Percentiles rank a stretch among this genome's conserved stretches.
Conservation (phyloP, 805 yeast genomes). For the Teunomyces panamensis region DNA sequence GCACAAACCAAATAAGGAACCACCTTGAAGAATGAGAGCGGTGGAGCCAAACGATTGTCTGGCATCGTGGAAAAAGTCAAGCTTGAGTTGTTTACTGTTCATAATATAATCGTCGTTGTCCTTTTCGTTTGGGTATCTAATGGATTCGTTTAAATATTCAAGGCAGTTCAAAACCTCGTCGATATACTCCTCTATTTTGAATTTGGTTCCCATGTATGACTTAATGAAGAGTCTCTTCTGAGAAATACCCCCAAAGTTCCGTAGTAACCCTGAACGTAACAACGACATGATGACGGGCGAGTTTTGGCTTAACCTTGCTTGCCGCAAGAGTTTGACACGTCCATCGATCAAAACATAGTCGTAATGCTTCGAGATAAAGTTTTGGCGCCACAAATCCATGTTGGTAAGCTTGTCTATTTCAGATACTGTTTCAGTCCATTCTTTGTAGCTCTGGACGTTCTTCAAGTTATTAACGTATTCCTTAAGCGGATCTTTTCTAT, state of each 20-base stretch:
- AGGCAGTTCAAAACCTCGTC: slow-evolving; percentile 71
- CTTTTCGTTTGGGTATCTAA: slow-evolving; percentile 24
- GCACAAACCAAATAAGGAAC: slow-evolving; percentile 89
- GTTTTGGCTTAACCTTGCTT: slow-evolving; percentile 61
- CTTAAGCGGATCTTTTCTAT: slow-evolving; percentile 42
- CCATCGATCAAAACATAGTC: slow-evolving; percentile 82
- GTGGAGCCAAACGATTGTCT: slow-evolving; percentile 87
- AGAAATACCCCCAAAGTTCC: slow-evolving; percentile 91
- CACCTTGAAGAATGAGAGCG: slow-evolving; percentile 90
- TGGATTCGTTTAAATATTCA: slow-evolving; percentile 51
- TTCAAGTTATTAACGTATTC: slow-evolving; percentile 49
- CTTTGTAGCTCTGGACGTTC: slow-evolving; percentile 56
- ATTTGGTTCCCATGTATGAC: slow-evolving; percentile 84
- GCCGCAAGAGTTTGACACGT: slow-evolving; percentile 58
- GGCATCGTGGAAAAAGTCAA: slow-evolving; percentile 80
- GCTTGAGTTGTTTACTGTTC: slow-evolving; percentile 55
- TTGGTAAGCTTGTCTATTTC: slow-evolving; percentile 49
- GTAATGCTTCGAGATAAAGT: slow-evolving; percentile 75
- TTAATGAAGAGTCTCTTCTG: slow-evolving; percentile 75
- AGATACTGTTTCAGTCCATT: slow-evolving; percentile 59
- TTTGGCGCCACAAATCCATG: slow-evolving; percentile 67
- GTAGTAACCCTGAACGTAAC: slow-evolving; percentile 75
- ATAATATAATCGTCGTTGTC: slow-evolving; percentile 33
- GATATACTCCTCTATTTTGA: slow-evolving; percentile 82
- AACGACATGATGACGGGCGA: slow-evolving; percentile 57